Conservation (phyloP, 805 yeast genomes). For the Pachysolen tannophilus region DNA sequence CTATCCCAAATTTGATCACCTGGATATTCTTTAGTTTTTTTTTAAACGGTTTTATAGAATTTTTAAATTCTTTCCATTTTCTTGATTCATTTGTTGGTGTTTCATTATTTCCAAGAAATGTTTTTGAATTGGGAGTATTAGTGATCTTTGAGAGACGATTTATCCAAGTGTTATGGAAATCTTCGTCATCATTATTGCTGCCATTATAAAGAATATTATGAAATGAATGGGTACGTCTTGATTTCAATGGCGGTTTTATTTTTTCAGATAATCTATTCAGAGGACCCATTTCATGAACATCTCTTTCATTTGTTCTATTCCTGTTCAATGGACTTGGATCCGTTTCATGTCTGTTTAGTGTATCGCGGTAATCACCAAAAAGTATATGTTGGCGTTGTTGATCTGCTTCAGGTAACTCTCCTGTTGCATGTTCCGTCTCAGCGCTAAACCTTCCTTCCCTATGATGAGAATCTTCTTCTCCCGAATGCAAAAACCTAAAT, state of each 20-base stretch:
- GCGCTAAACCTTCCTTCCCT: slow-evolving; percentile 1
- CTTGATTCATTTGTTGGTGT: slow-evolving; percentile 1
- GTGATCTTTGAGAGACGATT: slow-evolving; percentile 6
- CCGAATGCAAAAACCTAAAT: not conserved
- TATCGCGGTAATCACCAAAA: not conserved
- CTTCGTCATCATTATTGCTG: too few relatives aligned
- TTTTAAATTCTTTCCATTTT: slow-evolving; percentile 8
- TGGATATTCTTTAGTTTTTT: slow-evolving; percentile 1
- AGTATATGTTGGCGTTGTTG: not conserved
- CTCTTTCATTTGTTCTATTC: not conserved
- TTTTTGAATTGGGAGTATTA: not conserved
- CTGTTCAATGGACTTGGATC: not conserved
- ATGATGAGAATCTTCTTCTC: slow-evolving; percentile 5
- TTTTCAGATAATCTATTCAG: not conserved
- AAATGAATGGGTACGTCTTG: not conserved
- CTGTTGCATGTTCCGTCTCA: not conserved
- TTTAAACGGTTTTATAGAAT: slow-evolving; percentile 5
- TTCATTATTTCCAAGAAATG: not conserved
- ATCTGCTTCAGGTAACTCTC: not conserved
- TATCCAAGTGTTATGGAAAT: slow-evolving; percentile 2
- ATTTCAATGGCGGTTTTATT: not conserved
- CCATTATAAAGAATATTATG: too few relatives aligned
- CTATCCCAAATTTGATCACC: too few relatives aligned
- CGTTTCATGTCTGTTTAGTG: too few relatives aligned
- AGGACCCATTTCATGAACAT: not conserved